Conservation (phyloP, 768 basidiomycete species). For the Amanita pallidorosea region DNA sequence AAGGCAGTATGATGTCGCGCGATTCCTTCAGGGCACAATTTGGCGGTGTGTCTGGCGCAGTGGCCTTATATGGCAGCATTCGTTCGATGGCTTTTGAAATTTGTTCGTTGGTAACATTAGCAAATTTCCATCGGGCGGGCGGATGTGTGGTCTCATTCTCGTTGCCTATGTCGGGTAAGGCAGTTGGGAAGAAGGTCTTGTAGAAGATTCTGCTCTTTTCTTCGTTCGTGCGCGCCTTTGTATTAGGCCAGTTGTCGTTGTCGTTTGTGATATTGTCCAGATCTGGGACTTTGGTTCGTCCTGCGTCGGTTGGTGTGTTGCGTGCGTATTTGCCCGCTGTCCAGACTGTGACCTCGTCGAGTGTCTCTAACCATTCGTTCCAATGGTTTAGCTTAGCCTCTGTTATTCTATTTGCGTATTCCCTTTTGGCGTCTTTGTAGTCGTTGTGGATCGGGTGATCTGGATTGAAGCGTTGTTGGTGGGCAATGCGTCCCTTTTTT, state of each 20-base stretch:
- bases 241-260: rapidly evolving
- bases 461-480: too few relatives aligned
- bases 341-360: background rate
- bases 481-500: too few relatives aligned
- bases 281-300: background rate
- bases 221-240: background rate
- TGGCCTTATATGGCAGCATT: background rate
- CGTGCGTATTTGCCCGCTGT: background rate
- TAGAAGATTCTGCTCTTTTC: background rate
- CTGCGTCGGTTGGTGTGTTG: background rate
- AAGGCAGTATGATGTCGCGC: background rate
- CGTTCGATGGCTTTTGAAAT: background rate
- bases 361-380: background rate
- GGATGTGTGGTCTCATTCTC: background rate
- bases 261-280: background rate
- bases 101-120: background rate
- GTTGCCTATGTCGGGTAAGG: too few relatives aligned
- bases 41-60: background rate
- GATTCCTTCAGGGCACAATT: background rate
- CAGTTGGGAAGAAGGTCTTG: background rate
- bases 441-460: too few relatives aligned
- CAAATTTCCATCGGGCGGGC: background rate
- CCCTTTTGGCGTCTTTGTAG: too few relatives aligned
- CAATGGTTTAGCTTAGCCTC: background rate
- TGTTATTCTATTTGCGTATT: too few relatives aligned